Conservation (phyloP, 169 alveolate genomes). For the Cryptosporidium baileyi region DNA sequence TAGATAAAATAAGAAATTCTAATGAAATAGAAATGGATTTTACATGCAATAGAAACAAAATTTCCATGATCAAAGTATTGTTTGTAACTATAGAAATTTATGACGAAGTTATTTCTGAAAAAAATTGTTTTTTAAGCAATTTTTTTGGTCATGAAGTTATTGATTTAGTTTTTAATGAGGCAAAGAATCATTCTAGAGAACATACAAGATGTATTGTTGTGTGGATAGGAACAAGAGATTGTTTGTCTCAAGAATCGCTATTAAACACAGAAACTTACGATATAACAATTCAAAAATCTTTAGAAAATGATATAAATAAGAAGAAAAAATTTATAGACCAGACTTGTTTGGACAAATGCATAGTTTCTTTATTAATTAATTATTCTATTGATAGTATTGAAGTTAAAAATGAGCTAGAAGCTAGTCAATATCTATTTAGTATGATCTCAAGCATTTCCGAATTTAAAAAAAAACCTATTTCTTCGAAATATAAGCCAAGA, state of each 20-base stretch:
- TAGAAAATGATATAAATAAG: background rate
- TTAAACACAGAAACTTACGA: no score
- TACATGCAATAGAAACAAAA: no score
- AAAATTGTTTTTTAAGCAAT: background rate
- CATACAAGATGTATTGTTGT: constrained; percentile 34
- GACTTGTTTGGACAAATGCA: constrained; percentile 33
- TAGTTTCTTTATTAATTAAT: constrained; percentile 12
- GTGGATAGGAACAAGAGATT: constrained; percentile 66
- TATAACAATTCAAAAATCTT: background rate
- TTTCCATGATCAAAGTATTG: background rate
- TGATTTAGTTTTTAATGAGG: constrained; percentile 29
- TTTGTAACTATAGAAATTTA: constrained; percentile 44
- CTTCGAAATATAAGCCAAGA: constrained; percentile 58
- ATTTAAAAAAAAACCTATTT: constrained; percentile 13
- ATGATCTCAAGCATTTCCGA: constrained; percentile 13
- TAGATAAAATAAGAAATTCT: background rate
- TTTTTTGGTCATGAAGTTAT: constrained; percentile 46
- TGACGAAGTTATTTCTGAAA: background rate
- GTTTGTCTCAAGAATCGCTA: constrained; percentile 46
- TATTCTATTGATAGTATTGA: constrained; percentile 60
- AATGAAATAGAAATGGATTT: background rate
- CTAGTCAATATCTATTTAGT: constrained; percentile 23
- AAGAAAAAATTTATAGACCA: background rate
- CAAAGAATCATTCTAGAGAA: background rate
- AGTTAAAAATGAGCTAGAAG: constrained; percentile 44